These are phyloP conservation scores for Cercis canadensis DNA, from an alignment of 306 rosid genomes.

Conservation along the genomic window DNA sequence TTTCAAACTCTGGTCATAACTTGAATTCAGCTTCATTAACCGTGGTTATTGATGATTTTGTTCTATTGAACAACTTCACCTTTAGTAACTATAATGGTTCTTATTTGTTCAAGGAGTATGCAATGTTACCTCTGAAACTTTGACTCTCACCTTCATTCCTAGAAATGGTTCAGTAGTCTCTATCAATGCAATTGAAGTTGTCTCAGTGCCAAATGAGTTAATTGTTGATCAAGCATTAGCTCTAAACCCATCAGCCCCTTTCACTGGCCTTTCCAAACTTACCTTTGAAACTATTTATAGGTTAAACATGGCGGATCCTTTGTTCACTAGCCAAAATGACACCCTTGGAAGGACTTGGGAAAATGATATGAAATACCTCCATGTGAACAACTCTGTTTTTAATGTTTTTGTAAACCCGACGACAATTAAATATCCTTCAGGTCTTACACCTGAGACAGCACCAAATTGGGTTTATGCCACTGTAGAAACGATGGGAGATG, in stretches of 20 bases:
- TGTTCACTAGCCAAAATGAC: conserved; percentile 76
- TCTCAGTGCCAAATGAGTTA: conserved; percentile 76
- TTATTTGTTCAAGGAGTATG: conserved; percentile 82
- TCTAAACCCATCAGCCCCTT: conserved; percentile 63
- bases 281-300: conserved; percentile 87
- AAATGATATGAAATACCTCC: conserved; percentile 80
- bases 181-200: conserved; percentile 93
- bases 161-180: conserved; percentile 73
- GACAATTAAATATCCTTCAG: conserved; percentile 57
- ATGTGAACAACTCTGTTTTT: conserved; percentile 75
- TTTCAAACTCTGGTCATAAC: conserved; percentile 50
- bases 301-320: conserved; percentile 84
- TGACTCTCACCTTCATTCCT: conserved; percentile 74
- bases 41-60: conserved; percentile 77
- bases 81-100: conserved; percentile 71
- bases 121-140: conserved; percentile 67
- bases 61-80: conserved; percentile 76
- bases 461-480: conserved; percentile 93
- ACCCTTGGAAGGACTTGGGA: conserved; percentile 94
- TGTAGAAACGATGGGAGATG: conserved; percentile 80
- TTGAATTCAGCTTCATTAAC: conserved; percentile 72
- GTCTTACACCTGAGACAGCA: conserved; percentile 74
- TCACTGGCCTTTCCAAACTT: conserved; percentile 65
- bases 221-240: conserved; percentile 77
- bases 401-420: conserved; percentile 65